phyloP scores from a whole-genome alignment of 208 protist species.

The Kentomonas sorsogonicus region DNA sequence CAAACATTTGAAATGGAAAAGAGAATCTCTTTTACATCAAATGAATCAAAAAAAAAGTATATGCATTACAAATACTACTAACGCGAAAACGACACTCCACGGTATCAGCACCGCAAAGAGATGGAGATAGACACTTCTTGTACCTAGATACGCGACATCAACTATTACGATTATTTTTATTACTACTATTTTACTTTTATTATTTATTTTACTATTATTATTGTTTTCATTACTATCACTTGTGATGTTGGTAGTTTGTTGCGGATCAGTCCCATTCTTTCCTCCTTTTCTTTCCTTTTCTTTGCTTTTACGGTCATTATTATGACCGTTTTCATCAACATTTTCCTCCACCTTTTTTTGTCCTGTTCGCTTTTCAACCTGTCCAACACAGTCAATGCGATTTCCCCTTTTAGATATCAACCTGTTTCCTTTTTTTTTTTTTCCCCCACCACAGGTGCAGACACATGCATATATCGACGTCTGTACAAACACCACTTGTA shows the following conservation, averaged over 20 bases:
- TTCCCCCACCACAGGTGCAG: not conserved
- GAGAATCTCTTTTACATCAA: too few species aligned
- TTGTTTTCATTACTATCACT: not conserved
- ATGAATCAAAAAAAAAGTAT: too few species aligned
- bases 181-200: not conserved
- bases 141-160: too few species aligned
- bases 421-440: conserved; percentile 8
- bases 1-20: too few species aligned
- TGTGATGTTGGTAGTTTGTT: not conserved
- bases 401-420: not conserved
- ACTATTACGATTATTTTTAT: not conserved
- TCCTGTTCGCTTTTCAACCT: not conserved
- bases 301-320: conserved; percentile 1
- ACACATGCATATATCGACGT: not conserved
- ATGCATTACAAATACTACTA: too few species aligned
- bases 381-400: not conserved
- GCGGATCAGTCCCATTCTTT: not conserved
- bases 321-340: not conserved
- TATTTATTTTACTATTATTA: conserved; percentile 7
- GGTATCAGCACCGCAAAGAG: too few species aligned
- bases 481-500: not conserved
- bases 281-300: not conserved
- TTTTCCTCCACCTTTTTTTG: not conserved
- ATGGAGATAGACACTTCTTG: too few species aligned
- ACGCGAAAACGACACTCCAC: too few species aligned